phyloP scores from a whole-genome alignment of 768 basidiomycete genomes.

The Mycena metata region DNA sequence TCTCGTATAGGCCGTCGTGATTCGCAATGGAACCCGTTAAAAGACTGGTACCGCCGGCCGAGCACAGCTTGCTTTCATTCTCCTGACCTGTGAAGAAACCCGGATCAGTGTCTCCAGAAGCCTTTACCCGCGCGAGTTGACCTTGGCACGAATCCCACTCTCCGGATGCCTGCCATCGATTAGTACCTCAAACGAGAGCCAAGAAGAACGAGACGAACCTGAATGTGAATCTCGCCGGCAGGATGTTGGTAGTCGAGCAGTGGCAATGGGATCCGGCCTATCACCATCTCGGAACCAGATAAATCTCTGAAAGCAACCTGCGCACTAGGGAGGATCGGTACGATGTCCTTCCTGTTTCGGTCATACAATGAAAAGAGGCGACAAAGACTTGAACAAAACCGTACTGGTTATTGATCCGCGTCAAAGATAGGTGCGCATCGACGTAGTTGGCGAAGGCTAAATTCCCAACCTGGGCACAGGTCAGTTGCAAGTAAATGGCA shows the following conservation, averaged over 20 bases:
- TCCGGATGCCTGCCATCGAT: constrained; percentile 9
- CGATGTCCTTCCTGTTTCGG: constrained; percentile 43
- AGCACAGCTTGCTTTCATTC: constrained; percentile 37
- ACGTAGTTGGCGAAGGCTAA: constrained; percentile 68
- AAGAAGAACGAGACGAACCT: constrained; percentile 5
- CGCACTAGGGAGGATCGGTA: constrained; percentile 49
- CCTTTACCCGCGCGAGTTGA: neutral
- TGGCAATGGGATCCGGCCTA: neutral
- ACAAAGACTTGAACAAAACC: constrained; percentile 5
- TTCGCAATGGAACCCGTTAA: constrained; percentile 35
- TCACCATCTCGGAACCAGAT: neutral
- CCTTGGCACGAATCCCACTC: constrained; percentile 43
- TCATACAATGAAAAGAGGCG: neutral
- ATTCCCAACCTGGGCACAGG: constrained; percentile 59
- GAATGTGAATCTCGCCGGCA: constrained; percentile 47
- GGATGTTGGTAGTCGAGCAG: constrained; percentile 54
- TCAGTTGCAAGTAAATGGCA: neutral
- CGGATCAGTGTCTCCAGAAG: neutral
- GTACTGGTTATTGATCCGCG: constrained; percentile 63
- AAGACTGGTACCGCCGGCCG: constrained; percentile 40
- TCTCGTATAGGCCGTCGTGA: constrained; percentile 46
- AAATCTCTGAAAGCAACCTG: neutral
- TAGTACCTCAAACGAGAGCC: neutral
- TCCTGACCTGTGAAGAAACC: constrained; percentile 37
- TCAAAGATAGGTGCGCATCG: constrained; percentile 55